Conservation (phyloP, 2,329 filamentous ascomycete genomes). For the Fusarium napiforme region DNA sequence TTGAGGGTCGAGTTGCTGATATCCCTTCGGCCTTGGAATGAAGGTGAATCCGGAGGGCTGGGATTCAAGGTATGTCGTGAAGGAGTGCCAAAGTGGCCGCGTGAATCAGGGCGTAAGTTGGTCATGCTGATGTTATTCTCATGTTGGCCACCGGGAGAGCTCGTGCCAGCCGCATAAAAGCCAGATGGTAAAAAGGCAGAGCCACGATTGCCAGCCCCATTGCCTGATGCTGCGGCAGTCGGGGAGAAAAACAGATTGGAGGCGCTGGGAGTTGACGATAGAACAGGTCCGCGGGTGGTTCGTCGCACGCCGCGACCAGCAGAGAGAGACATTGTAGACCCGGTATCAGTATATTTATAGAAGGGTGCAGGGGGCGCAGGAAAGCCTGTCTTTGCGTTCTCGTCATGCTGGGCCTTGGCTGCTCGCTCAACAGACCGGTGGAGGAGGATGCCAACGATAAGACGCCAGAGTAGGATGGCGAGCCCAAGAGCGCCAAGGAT, state of each 20-base stretch:
- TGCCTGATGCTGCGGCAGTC: slow-evolving; percentile 78
- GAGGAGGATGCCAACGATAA: slow-evolving; percentile 86
- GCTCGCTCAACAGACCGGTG: slow-evolving; percentile 91
- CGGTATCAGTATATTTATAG: slow-evolving; percentile 72
- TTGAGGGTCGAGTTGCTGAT: slow-evolving; percentile 74
- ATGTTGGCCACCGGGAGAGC: slow-evolving; percentile 59
- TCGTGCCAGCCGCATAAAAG: slow-evolving; percentile 82
- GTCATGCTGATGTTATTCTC: slow-evolving; percentile 69
- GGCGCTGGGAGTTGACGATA: slow-evolving; percentile 68
- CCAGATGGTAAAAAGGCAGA: slow-evolving; percentile 90
- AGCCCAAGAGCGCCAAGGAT: slow-evolving; percentile 85
- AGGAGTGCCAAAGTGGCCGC: slow-evolving; percentile 56
- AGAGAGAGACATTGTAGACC: slow-evolving; percentile 63
- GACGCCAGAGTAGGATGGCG: slow-evolving; percentile 88
- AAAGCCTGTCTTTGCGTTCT: slow-evolving; percentile 76
- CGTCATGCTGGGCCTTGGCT: slow-evolving; percentile 76
- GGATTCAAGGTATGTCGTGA: slow-evolving; percentile 58
- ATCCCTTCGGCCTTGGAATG: slow-evolving; percentile 60
- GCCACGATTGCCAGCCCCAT: slow-evolving; percentile 70
- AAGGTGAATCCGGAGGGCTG: slow-evolving; percentile 74
- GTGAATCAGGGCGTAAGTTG: slow-evolving; percentile 69
- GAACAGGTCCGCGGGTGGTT: slow-evolving; percentile 62
- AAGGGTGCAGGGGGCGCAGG: slow-evolving; percentile 67
- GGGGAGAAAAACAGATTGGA: slow-evolving; percentile 94
- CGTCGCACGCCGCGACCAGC: slow-evolving; percentile 63